Base-by-base conservation (phyloP, 169 alveolate genomes). In the Amoebophrya sp. region DNA sequence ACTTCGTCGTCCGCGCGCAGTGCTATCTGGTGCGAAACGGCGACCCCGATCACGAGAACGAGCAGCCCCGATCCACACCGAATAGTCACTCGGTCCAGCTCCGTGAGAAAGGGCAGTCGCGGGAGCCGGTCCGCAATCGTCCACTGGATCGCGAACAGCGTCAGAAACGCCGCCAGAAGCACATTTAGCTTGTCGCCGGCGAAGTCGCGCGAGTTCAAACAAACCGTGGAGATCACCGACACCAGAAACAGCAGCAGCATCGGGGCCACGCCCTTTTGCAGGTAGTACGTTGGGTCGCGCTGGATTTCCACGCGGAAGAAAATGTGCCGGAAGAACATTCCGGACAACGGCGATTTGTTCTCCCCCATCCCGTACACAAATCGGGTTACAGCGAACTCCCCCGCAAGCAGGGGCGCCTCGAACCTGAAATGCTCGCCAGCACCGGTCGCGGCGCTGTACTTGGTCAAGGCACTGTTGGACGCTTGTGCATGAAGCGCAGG, bases 41-140 rank as follows among this genome's bases (percentile, higher is more conserved):
- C 78, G 23, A 58, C 78, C 29, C 78, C 78, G 5, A 58, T 13
- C 39, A 58, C 78, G 38, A 58, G 34, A 2, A 58, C 4, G 10
- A 58, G 23, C 4, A 58, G 34, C 26, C 78, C 78, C 29, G 78
- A 7, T 1, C 78, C 78, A 16, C 78, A 58, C 7, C 78, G 7
- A 4, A 58, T 58, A 2, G 78, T 7, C 26, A 58, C 78, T 29
- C 78, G 26, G 78, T 58, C 78, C 34, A 58, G 78, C 34, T 58
- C 78, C 29, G 78, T 58, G 78, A 58, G 78, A 58, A 58, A 58
- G 29, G 78, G 78, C 34, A 58, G 78, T 16, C 78, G 26, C 7
- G 78, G 78, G 34, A 58, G 78, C 34, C 78, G 78, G 78, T 58
- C 78, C 78, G 78, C 78, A n/a, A 58, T 58, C 29, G 78, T 58